Percentiles rank a stretch among this genome's conserved stretches.
phyloP scores from a whole-genome alignment of 371 early-diverging fungal species.

The Rhizomucor miehei region DNA sequence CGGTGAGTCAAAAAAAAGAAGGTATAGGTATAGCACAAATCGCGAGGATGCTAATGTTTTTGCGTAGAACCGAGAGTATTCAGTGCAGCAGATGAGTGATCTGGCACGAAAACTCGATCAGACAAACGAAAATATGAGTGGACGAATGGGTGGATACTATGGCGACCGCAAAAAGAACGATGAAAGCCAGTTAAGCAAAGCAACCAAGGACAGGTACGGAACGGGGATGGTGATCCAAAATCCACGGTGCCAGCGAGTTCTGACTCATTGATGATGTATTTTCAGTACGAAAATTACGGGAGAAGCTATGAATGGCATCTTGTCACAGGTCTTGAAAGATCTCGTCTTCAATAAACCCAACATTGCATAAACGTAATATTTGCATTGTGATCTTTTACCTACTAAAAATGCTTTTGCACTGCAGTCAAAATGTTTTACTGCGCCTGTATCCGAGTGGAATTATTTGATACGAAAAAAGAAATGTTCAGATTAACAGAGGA shows the following conservation, averaged over 20 bases:
- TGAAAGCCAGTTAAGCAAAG: slow-evolving; percentile 67
- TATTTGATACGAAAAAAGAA: too few species aligned
- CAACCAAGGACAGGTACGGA: slow-evolving; percentile 69
- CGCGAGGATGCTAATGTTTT: neutral
- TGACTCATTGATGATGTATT: slow-evolving; percentile 7
- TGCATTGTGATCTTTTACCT: too few species aligned
- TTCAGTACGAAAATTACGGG: slow-evolving; percentile 71
- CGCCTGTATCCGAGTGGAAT: too few species aligned
- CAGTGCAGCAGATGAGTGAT: slow-evolving; percentile 75
- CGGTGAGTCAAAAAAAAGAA: slow-evolving; percentile 61
- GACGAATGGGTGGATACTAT: slow-evolving; percentile 53
- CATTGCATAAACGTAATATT: too few species aligned
- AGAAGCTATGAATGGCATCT: slow-evolving; percentile 78
- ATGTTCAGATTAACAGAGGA: too few species aligned
- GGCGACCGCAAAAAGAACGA: slow-evolving; percentile 65
- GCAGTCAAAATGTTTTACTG: too few species aligned
- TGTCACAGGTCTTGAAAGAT: slow-evolving; percentile 80
- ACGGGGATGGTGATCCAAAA: neutral
- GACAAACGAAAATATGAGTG: slow-evolving; percentile 60
- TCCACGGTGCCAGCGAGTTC: neutral
- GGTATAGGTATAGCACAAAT: too few species aligned
- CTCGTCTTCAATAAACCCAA: slow-evolving; percentile 62
- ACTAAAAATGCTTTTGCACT: too few species aligned
- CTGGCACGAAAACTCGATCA: slow-evolving; percentile 82
- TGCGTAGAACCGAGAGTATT: slow-evolving; percentile 77